phyloP scores from a whole-genome alignment of 352 stramenopile species.

The Saprolegnia parasitica region DNA sequence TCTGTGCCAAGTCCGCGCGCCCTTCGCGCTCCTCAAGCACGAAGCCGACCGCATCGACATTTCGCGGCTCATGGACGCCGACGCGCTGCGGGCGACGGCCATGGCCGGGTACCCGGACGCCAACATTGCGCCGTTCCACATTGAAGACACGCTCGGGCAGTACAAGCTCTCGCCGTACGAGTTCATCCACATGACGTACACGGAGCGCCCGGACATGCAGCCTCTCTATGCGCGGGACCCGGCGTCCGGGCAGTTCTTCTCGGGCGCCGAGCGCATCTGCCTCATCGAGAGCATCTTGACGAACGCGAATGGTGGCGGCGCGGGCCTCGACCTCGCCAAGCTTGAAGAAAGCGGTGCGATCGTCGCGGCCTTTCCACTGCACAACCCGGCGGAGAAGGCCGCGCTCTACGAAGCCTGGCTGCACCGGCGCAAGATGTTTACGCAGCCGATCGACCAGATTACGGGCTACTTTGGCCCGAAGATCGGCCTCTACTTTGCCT shows the following conservation, averaged over 20 bases:
- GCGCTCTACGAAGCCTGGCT: constrained; percentile 65
- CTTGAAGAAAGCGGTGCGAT: constrained; percentile 72
- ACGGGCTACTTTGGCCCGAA: constrained; percentile 85
- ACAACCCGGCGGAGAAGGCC: constrained; percentile 61
- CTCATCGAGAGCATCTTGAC: constrained; percentile 85
- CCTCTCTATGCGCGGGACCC: constrained; percentile 47
- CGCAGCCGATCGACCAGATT: constrained; percentile 78
- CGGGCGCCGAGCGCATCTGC: constrained; percentile 63
- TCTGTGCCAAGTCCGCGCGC: constrained; percentile 77
- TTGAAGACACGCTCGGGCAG: constrained; percentile 68
- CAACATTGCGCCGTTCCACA: constrained; percentile 71
- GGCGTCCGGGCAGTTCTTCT: constrained; percentile 43
- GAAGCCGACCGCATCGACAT: constrained; percentile 66
- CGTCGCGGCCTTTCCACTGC: constrained; percentile 67
- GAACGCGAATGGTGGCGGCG: constrained; percentile 40
- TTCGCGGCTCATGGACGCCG: constrained; percentile 62
- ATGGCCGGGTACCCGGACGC: constrained; percentile 61
- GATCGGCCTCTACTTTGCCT: constrained; percentile 97
- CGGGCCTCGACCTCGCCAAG: constrained; percentile 42
- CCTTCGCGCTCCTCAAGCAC: constrained; percentile 58
- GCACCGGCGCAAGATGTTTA: constrained; percentile 42
- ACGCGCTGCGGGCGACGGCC: constrained; percentile 53
- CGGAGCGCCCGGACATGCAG: constrained; percentile 57
- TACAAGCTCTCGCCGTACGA: constrained; percentile 74
- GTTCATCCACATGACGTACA: constrained; percentile 81